Conservation (phyloP, 805 yeast species). For the Torulaspora maleeae region DNA sequence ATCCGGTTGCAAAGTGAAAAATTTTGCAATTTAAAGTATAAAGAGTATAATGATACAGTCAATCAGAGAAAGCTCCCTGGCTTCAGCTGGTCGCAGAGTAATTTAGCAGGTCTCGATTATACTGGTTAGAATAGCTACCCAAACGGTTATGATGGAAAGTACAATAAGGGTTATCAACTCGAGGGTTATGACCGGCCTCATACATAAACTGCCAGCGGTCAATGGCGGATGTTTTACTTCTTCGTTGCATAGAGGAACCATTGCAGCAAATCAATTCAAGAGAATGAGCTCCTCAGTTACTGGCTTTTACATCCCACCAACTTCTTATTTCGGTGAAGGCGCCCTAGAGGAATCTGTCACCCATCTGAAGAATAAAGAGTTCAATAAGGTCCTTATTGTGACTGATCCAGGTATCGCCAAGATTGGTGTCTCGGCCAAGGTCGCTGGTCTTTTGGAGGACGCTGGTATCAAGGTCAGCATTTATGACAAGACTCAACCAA, state of each 20-base stretch:
- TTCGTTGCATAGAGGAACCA: not conserved
- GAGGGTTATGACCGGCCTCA: not conserved
- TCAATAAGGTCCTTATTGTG: constrained; percentile 24
- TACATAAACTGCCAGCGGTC: constrained; percentile 6
- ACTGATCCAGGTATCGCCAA: constrained; percentile 32
- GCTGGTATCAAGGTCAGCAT: constrained; percentile 18
- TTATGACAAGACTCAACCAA: constrained; percentile 26
- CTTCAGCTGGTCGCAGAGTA: too few species aligned
- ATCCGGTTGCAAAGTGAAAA: not conserved
- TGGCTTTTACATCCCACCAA: constrained; percentile 24
- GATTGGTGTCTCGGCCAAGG: constrained; percentile 27
- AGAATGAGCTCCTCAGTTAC: constrained; percentile 17
- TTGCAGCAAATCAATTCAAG: not conserved
- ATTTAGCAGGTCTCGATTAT: too few species aligned
- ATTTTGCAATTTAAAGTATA: not conserved
- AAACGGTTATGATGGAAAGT: not conserved
- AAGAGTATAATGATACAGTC: not conserved
- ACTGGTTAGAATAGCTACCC: not conserved
- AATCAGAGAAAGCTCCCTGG: too few species aligned
- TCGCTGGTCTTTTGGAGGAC: constrained; percentile 20
- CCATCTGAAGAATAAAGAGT: constrained; percentile 15
- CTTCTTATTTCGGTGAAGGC: constrained; percentile 26
- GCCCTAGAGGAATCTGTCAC: constrained; percentile 22
- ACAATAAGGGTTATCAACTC: constrained; percentile 9
- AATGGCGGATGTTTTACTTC: not conserved